Base-by-base conservation (phyloP, 164 flowering plant species). In the Sedum album region DNA sequence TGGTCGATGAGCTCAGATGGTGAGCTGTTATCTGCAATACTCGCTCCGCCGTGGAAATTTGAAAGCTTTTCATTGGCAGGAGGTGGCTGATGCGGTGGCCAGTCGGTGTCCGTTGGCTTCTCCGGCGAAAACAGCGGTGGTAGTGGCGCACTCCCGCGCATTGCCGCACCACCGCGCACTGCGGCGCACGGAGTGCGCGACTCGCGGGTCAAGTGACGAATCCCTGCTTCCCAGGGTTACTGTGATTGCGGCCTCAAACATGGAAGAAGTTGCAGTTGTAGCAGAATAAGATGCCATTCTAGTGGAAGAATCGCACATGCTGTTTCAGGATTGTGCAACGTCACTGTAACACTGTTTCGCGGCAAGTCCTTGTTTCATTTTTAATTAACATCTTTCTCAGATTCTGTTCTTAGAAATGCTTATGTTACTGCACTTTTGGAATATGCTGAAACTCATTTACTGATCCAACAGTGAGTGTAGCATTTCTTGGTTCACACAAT, bases 211-310 rank as follows among this genome's bases (percentile, higher is more conserved):
- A n/a, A n/a, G n/a, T n/a, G n/a, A n/a, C n/a, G n/a, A n/a, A n/a
- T n/a, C n/a, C n/a, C n/a, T n/a, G n/a, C n/a, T n/a, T n/a, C n/a
- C n/a, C n/a, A n/a, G n/a, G n/a, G n/a, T 28, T 57, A 57, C 62
- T 57, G 62, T 28, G 62, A 57, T 57, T 57, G 62, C 20, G 31
- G 33, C 33, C 4, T 13, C 33, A 57, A 55, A 25, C 61, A n/a
- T 55, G 61, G 61, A 55, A 55, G 31, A 55, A 57, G 62, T 57
- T 57, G 33, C 33, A 28, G 62, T 33, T 26, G 62, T 33, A 26
- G 26, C 31, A 26, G 62, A 57, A 28, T 26, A 26, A 57, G 31
- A 57, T 57, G 33, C 20, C 35, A 57, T 57, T 57, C 62, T 23
- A 55, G 11, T 7, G n/a, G 60, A 55, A 23, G 25, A 7, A 30